phyloP scores from a whole-genome alignment of 208 protist genomes.

The Leishmania gerbilli region DNA sequence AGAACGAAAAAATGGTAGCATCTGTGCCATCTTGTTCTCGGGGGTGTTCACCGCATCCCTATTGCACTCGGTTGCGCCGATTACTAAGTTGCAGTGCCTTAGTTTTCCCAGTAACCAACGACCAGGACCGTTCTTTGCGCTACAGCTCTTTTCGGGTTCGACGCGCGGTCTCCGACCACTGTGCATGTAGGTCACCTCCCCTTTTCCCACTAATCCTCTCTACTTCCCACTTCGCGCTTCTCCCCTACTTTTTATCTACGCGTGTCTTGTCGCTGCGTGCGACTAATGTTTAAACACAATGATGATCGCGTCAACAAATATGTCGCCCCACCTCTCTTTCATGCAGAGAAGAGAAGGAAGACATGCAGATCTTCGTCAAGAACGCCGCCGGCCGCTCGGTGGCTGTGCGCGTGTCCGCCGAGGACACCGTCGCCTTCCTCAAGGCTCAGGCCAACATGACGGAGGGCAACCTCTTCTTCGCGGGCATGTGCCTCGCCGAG shows the following conservation, averaged over 20 bases:
- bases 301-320: background rate
- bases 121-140: background rate
- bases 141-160: background rate
- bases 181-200: background rate
- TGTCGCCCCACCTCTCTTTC: too few relatives aligned
- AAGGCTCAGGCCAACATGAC: constrained; percentile 78
- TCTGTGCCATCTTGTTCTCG: background rate
- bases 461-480: constrained; percentile 88
- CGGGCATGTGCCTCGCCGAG: constrained; percentile 86
- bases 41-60: background rate
- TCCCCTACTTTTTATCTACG: background rate
- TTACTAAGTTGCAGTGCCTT: background rate
- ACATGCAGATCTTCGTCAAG: constrained; percentile 96
- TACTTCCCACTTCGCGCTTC: background rate
- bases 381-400: constrained; percentile 89
- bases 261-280: background rate
- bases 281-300: background rate
- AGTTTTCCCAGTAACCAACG: background rate
- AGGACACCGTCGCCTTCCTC: constrained; percentile 86
- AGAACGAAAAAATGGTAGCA: background rate
- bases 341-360: constrained; percentile 1
- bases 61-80: background rate
- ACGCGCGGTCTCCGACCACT: background rate
- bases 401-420: constrained; percentile 80
- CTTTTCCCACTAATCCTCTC: background rate